Evolutionary conservation across 1,139 yeast genomes (phyloP).

Genomic region (Arxiozyma slooffiae): DNA sequence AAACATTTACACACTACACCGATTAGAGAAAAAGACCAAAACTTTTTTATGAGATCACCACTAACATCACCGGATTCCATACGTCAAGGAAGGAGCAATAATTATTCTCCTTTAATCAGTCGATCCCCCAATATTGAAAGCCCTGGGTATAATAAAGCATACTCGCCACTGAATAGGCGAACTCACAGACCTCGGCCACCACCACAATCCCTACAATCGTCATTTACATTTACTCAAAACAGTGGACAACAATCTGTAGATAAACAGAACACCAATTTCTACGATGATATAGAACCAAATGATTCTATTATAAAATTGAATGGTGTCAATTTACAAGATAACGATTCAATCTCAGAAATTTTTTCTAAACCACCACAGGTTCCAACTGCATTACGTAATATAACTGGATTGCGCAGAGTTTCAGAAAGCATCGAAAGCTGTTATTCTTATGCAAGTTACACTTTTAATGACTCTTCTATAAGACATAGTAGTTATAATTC

Average conservation of each 20-base stretch:
- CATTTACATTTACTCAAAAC: neutral
- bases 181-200: slow-evolving; percentile 6
- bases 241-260: neutral
- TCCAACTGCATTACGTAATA: slow-evolving; percentile 15
- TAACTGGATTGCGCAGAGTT: slow-evolving; percentile 18
- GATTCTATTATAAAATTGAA: neutral
- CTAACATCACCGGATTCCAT: neutral
- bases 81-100: neutral
- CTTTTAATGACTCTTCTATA: slow-evolving; percentile 26
- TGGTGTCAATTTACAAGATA: neutral
- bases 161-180: neutral
- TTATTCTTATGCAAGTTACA: slow-evolving; percentile 28
- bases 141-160: neutral
- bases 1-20: neutral
- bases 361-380: slow-evolving; percentile 11
- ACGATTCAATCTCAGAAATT: neutral
- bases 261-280: neutral
- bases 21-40: neutral
- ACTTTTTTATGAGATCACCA: neutral
- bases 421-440: slow-evolving; percentile 27
- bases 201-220: neutral
- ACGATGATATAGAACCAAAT: neutral
- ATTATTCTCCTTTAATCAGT: neutral
- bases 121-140: neutral
- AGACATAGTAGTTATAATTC: slow-evolving; percentile 28